Base-by-base conservation (phyloP, 2,329 filamentous ascomycete species). In the Fusarium gaditjirri region DNA sequence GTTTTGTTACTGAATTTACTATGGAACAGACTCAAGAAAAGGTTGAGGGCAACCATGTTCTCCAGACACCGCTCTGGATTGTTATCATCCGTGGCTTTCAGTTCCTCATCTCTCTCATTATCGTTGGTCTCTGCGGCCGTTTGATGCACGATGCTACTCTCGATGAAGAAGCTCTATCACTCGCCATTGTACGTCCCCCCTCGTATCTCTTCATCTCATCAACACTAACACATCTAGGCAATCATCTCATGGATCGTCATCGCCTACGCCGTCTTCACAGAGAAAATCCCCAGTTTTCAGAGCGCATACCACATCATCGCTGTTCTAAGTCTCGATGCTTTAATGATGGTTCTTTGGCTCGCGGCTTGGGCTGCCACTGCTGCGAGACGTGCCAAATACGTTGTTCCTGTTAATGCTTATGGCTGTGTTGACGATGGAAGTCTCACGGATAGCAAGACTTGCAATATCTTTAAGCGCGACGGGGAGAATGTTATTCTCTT, bases 281-380 rank as follows among this genome's bases (percentile, higher is more conserved):
- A 86, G 63, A 84, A 81, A 60, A 65, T 84, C 21, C 14, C 77
- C 11, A 65, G 74, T 8, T 78, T 83, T 42, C 81, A 77, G 25
- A 29, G 58, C 3, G 73, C 77, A 23, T 86, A 87, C 72, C 82
- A 86, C 68, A 80, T 85, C 62, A 80, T 83, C 70, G 85, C 84
- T 43, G 78, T 86, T 14, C 76, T 87, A 12, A 77, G 77, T 19
- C 78, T 87, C 27, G 85, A 87, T 49, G 79, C 75, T 8, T 76
- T 86, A 46, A 78, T 87, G 76, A 73, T 83, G 50, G 72, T 87
- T 61, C 80, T 87, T 58, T 87, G 86, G 86, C 82, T 87, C 23
- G 80, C 83, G 0, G 80, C 81, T n/a, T 83, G 79, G 65, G 81
- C 81, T 21, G 80, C 83, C 31, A 80, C 80, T 19, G 85, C 85